Percentiles rank a stretch among this genome's conserved stretches.
phyloP scores from a whole-genome alignment of 164 flowering plant species.

The Nelumbo lutea region DNA sequence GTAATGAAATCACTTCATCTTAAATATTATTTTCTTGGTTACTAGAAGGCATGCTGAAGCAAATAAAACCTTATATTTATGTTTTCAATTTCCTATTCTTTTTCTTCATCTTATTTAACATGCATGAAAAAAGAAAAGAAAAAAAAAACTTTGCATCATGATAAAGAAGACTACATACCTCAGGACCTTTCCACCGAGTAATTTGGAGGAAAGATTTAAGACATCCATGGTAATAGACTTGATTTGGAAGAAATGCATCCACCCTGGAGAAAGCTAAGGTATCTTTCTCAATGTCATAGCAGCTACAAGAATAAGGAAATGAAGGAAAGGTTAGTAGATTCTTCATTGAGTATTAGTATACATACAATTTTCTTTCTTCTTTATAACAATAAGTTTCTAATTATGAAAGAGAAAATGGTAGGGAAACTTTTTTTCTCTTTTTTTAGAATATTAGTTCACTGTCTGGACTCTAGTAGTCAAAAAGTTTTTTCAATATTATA shows the following conservation, averaged over 20 bases:
- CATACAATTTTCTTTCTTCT: too few relatives aligned
- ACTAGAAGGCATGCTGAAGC: background rate
- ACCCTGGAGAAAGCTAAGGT: conserved; percentile 84
- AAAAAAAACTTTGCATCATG: background rate
- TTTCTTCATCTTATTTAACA: background rate
- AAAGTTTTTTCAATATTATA: too few relatives aligned
- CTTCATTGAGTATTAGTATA: too few relatives aligned
- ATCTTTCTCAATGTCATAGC: conserved; percentile 81
- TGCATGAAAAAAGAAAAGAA: background rate
- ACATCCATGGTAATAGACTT: conserved; percentile 91
- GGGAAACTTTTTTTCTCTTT: too few relatives aligned
- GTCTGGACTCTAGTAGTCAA: too few relatives aligned
- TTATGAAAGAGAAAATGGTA: too few relatives aligned
- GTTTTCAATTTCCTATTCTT: too few relatives aligned
- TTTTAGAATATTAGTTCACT: too few relatives aligned
- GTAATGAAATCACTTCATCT: too few relatives aligned
- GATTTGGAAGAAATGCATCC: conserved; percentile 69
- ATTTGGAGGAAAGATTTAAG: conserved; percentile 86
- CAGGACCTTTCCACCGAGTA: conserved; percentile 96
- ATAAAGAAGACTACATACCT: conserved; percentile 42
- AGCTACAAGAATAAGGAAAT: conserved; percentile 33
- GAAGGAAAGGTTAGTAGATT: too few relatives aligned
- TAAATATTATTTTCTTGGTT: background rate
- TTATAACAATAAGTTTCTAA: too few relatives aligned
- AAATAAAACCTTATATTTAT: too few relatives aligned